These are phyloP conservation scores for Wickerhamiella domercqiae DNA, from an alignment of 805 yeast species.

Conservation along the genomic window DNA sequence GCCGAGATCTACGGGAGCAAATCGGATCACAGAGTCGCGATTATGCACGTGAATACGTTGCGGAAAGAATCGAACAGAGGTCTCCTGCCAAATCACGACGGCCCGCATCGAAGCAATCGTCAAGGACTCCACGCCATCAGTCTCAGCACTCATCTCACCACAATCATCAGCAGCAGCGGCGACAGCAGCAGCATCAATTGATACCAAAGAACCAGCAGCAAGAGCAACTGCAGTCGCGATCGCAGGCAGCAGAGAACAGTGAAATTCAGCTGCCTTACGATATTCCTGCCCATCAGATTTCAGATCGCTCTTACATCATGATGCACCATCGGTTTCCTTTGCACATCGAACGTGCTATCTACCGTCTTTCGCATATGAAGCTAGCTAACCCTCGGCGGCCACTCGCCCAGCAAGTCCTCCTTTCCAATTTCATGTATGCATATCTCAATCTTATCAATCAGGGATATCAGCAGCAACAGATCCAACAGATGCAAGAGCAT, in stretches of 20 bases:
- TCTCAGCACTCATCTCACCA: too few relatives aligned
- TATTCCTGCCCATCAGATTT: slow-evolving; percentile 24
- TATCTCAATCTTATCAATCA: slow-evolving; percentile 90
- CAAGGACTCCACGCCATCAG: too few relatives aligned
- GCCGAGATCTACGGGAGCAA: too few relatives aligned
- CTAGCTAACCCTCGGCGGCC: slow-evolving; percentile 89
- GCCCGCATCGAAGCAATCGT: too few relatives aligned
- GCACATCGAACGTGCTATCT: slow-evolving; percentile 91
- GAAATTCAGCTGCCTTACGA: slow-evolving; percentile 23
- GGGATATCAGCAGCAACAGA: slow-evolving; percentile 29
- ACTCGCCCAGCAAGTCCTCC: slow-evolving; percentile 74
- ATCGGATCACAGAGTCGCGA: too few relatives aligned
- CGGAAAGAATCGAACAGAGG: too few relatives aligned
- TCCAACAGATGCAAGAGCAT: slow-evolving; percentile 8
- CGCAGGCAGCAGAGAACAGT: not conserved
- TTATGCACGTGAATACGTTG: too few relatives aligned
- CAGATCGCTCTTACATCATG: slow-evolving; percentile 24
- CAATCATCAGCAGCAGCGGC: not conserved
- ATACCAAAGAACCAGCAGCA: slow-evolving; percentile 1
- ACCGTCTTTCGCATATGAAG: slow-evolving; percentile 80
- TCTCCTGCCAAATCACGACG: too few relatives aligned
- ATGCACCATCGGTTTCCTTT: slow-evolving; percentile 58
- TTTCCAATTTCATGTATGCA: slow-evolving; percentile 95
- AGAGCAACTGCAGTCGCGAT: not conserved
- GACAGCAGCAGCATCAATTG: slow-evolving; percentile 1